These are phyloP conservation scores for Polychytrium aggregatum DNA, from an alignment of 192 early-diverging fungal species.

Conservation along the genomic window DNA sequence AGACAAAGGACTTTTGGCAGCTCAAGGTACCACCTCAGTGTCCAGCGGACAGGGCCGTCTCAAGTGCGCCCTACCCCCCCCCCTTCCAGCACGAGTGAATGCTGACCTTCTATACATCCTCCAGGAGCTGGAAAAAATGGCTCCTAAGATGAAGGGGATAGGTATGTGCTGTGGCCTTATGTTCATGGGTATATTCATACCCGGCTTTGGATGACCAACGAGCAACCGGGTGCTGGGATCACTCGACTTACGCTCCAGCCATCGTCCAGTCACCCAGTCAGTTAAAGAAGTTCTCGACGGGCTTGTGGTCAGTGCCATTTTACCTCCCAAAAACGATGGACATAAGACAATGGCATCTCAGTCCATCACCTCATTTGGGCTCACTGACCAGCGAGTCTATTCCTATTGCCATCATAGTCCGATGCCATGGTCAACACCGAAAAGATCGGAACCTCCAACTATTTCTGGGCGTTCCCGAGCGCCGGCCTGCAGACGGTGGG, in stretches of 20 bases:
- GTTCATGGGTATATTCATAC: no score
- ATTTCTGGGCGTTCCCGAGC: constrained; percentile 84
- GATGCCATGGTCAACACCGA: constrained; percentile 68
- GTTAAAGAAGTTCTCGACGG: constrained; percentile 76
- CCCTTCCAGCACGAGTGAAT: no score
- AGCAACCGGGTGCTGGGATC: no score
- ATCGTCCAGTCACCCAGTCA: constrained; percentile 46
- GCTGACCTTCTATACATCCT: no score
- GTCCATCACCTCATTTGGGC: neutral
- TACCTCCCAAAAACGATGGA: no score
- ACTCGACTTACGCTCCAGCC: no score
- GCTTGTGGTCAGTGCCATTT: constrained; percentile 43
- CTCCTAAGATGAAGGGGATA: constrained; percentile 71
- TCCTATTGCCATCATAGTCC: no score
- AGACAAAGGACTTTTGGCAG: constrained; percentile 11
- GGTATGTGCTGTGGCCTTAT: constrained; percentile 20
- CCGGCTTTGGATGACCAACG: no score
- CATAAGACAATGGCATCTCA: neutral
- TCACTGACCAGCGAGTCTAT: neutral
- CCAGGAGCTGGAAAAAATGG: constrained; percentile 69
- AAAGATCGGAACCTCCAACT: constrained; percentile 85
- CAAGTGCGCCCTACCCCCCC: no score
- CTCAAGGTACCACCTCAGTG: neutral
- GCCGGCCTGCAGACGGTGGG: constrained; percentile 42
- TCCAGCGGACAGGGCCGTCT: neutral